These are phyloP conservation scores for Scutellospora calospora DNA, from an alignment of 371 early-diverging fungal genomes.

Conservation along the genomic window DNA sequence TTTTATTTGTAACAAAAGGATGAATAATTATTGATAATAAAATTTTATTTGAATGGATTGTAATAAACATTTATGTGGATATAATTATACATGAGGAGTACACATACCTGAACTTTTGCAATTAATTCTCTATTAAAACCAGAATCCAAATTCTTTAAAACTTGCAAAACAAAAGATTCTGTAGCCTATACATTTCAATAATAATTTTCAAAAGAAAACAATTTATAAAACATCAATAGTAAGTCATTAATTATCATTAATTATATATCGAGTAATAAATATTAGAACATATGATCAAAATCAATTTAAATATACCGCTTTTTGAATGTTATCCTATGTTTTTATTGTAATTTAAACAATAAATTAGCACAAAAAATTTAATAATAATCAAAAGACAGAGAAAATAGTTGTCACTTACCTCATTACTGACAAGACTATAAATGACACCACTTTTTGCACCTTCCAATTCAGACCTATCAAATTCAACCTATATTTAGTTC, in stretches of 20 bases:
- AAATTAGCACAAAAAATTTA: neutral
- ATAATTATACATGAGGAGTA: neutral
- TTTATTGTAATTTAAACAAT: neutral
- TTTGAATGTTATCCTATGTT: neutral
- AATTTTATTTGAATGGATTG: too few species aligned
- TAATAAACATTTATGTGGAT: too few species aligned
- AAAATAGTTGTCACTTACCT: slow-evolving; percentile 40
- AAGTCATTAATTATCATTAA: too few species aligned
- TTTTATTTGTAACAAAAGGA: too few species aligned
- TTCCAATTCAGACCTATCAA: slow-evolving; percentile 64
- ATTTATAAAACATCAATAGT: neutral
- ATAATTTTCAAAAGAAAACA: slow-evolving; percentile 45
- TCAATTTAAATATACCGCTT: neutral
- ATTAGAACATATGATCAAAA: neutral
- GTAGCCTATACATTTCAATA: slow-evolving; percentile 66
- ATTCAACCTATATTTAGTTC: slow-evolving; percentile 50
- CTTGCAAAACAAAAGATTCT: slow-evolving; percentile 67
- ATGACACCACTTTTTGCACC: slow-evolving; percentile 75
- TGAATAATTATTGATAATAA: too few species aligned
- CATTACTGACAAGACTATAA: slow-evolving; percentile 64
- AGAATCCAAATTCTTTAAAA: slow-evolving; percentile 64
- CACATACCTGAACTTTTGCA: slow-evolving; percentile 29
- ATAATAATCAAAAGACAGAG: too few species aligned
- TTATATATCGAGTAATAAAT: neutral
- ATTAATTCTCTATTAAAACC: slow-evolving; percentile 61